These are phyloP conservation scores for Arachis hypogaea DNA, from an alignment of 306 rosid species.

Conservation along the genomic window DNA sequence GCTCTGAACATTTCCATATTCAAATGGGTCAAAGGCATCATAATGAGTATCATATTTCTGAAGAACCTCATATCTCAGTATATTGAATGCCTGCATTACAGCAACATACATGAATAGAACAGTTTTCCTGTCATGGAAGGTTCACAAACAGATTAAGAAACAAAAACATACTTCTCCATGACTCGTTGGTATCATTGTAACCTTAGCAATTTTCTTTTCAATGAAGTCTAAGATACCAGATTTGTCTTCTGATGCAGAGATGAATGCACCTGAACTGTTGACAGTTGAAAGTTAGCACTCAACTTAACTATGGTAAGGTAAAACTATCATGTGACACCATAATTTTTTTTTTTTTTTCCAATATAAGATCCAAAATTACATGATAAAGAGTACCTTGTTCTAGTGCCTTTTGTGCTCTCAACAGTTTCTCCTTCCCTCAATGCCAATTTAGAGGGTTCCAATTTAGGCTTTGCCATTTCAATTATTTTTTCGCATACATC, in stretches of 20 bases:
- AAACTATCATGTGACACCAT: constrained; percentile 12
- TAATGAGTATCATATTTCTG: constrained; percentile 73
- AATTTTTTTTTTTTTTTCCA: no score
- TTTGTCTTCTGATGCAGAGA: constrained; percentile 60
- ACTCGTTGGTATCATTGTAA: constrained; percentile 55
- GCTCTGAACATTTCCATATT: constrained; percentile 57
- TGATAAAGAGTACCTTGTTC: constrained; percentile 60
- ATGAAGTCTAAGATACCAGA: constrained; percentile 49
- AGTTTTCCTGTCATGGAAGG: constrained; percentile 34
- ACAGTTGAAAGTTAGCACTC: constrained; percentile 25
- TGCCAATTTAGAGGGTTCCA: constrained; percentile 63
- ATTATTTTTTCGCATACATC: constrained; percentile 56
- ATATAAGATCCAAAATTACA: no score
- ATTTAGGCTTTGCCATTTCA: constrained; percentile 51
- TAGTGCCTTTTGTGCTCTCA: constrained; percentile 59
- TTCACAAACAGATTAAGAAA: constrained; percentile 13
- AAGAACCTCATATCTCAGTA: constrained; percentile 61
- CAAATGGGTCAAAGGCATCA: constrained; percentile 58
- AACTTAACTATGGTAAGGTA: background rate
- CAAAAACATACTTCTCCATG: constrained; percentile 57
- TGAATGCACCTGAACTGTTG: constrained; percentile 63
- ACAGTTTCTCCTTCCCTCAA: constrained; percentile 63
- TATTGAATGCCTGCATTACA: constrained; percentile 62
- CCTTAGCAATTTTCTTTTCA: constrained; percentile 66
- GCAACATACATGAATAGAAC: background rate